These are phyloP conservation scores for Monotropa hypopitys DNA, from an alignment of 179 eudicot species.

Conservation along the genomic window DNA sequence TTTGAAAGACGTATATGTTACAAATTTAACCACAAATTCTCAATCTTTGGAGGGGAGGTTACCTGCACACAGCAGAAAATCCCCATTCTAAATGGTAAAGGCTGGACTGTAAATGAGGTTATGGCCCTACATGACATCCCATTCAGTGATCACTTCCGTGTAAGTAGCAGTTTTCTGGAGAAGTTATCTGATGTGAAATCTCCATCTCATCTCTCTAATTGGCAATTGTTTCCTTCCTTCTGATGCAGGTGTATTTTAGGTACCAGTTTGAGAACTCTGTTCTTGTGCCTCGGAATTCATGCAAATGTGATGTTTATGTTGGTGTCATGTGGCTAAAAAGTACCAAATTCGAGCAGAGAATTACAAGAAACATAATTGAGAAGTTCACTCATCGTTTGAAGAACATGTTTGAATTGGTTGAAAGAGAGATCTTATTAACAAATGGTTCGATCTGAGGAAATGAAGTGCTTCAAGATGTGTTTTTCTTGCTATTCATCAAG, in stretches of 20 bases:
- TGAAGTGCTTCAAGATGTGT: background rate
- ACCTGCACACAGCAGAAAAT: constrained; percentile 58
- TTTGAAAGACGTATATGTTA: constrained; percentile 54
- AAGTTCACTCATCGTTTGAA: constrained; percentile 40
- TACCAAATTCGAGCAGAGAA: constrained; percentile 50
- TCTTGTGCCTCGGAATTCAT: constrained; percentile 17
- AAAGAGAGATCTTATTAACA: constrained; percentile 38
- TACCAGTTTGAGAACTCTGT: constrained; percentile 36
- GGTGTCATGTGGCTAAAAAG: constrained; percentile 64
- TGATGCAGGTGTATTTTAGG: constrained; percentile 55
- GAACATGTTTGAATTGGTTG: constrained; percentile 41
- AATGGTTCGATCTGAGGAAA: background rate
- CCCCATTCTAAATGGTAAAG: constrained; percentile 23
- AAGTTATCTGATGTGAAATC: background rate
- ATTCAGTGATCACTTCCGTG: constrained; percentile 59
- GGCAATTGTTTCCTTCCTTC: background rate
- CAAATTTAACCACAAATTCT: constrained; percentile 48
- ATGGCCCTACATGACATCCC: constrained; percentile 69
- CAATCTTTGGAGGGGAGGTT: constrained; percentile 73
- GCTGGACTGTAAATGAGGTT: constrained; percentile 55
- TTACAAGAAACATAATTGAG: constrained; percentile 42
- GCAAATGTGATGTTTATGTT: constrained; percentile 51
- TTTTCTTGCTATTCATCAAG: background rate
- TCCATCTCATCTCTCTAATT: background rate
- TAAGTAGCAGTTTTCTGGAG: constrained; percentile 17